Evolutionary conservation across 164 flowering plant species (phyloP), one percentile per base, ranked within the genome.

Genomic region (Macadamia integrifolia): DNA sequence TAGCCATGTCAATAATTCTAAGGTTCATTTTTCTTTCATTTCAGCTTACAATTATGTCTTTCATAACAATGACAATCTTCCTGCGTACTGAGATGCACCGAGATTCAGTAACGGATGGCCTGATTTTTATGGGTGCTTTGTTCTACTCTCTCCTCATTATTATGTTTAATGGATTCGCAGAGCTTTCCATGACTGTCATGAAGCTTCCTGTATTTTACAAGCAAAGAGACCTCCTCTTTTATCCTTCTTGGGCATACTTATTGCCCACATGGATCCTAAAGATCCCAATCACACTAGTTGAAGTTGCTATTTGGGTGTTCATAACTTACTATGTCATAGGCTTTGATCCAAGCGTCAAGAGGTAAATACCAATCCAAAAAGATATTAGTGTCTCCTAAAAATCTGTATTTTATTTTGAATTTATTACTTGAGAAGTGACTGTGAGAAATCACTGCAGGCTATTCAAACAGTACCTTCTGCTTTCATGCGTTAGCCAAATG

Each of bases 191-290:
- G 83, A 72, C 83, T 6, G 74, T 81, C 31, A 63, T 67, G 7
- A 83, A 75, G 72, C 86, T 85, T 73, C 88, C 88, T 9, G 79
- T 82, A 2, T 85, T 85, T 60, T 83, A 79, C 74, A 85, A 83
- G 77, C 88, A 85, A 66, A 71, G 88, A 58, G 83, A 84, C 69
- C 79, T 80, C 13, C 79, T 74, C 50, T 80, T 79, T 76, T 83
- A 49, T 73, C 86, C 86, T 42, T 53, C 88, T 32, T 85, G 88
- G 88, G 83, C 83, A 17, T 85, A 85, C 69, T 68, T 85, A 35
- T 66, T 81, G 6, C 86, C 88, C 14, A 61, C 72, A 58, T 85
- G 88, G 88, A 66, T 85, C 68, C 82, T 85, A 60, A 83, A 80
- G 72, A 78, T 81, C 48, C 85, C 88, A 17, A 62, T 81, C 23